Percentiles rank a stretch among this genome's conserved stretches.
Evolutionary conservation across 768 basidiomycete species (phyloP).

Genomic region (Russula foetens): DNA sequence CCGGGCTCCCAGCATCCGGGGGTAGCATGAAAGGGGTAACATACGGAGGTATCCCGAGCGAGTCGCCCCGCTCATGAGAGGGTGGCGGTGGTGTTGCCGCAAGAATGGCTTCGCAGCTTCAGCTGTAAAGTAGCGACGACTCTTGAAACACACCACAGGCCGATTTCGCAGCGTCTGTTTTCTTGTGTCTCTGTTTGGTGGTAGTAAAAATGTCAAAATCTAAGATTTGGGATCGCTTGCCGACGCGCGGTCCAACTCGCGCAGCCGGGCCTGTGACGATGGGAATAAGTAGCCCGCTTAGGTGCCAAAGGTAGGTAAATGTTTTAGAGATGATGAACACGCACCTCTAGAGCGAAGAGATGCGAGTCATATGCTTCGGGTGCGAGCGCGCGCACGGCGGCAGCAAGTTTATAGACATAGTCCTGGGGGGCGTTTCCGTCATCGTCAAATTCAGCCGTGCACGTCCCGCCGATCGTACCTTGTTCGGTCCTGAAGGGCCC

Average conservation of each 20-base stretch:
- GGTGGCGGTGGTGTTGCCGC: not conserved
- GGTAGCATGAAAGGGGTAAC: not conserved
- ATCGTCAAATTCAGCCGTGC: not conserved
- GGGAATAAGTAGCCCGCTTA: not conserved
- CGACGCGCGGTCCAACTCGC: slow-evolving; percentile 6
- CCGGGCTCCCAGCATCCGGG: not conserved
- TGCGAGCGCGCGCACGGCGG: slow-evolving; percentile 64
- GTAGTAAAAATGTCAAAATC: not conserved
- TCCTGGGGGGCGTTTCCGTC: slow-evolving; percentile 42
- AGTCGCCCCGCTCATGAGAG: not conserved
- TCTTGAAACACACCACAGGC: not conserved
- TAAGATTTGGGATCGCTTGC: not conserved
- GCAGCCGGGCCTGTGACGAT: slow-evolving; percentile 6
- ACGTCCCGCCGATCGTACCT: slow-evolving; percentile 35
- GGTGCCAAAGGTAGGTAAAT: not conserved
- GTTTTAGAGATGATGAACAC: slow-evolving; percentile 10
- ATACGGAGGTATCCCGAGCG: slow-evolving; percentile 1
- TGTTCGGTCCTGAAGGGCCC: slow-evolving; percentile 88
- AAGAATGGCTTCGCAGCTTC: slow-evolving; percentile 43
- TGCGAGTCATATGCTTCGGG: slow-evolving; percentile 71
- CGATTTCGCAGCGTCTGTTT: not conserved
- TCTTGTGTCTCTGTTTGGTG: not conserved
- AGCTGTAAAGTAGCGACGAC: not conserved
- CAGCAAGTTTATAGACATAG: slow-evolving; percentile 73
- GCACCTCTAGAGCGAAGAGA: slow-evolving; percentile 67